These are phyloP conservation scores for Pichia sp. DNA, from an alignment of 1,139 yeast genomes.

Conservation along the genomic window DNA sequence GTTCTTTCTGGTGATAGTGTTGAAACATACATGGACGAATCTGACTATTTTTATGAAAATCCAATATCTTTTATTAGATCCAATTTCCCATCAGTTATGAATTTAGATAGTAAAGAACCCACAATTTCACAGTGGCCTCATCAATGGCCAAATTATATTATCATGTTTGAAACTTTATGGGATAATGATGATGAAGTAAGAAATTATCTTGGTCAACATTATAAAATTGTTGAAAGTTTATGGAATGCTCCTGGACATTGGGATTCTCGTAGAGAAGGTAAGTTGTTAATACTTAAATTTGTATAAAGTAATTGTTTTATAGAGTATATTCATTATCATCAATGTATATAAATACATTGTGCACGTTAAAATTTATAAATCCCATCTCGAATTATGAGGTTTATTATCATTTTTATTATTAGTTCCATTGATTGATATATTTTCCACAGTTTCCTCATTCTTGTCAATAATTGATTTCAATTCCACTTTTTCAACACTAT, in stretches of 20 bases:
- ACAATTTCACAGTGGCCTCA: conserved; percentile 31
- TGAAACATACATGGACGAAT: conserved; percentile 79
- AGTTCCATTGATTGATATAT: too few species aligned
- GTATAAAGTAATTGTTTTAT: background rate
- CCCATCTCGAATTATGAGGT: conserved; percentile 16
- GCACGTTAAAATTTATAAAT: conserved; percentile 7
- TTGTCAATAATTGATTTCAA: too few species aligned
- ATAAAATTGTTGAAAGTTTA: conserved; percentile 6
- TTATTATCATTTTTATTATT: background rate
- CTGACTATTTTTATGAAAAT: conserved; percentile 73
- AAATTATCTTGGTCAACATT: background rate
- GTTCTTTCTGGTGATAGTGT: conserved; percentile 29
- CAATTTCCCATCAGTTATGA: conserved; percentile 31
- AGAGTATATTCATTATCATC: too few species aligned
- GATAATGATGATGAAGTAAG: conserved; percentile 1
- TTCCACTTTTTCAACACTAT: conserved; percentile 8
- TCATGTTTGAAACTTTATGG: conserved; percentile 49
- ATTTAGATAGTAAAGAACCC: background rate
- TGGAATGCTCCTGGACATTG: conserved; percentile 47
- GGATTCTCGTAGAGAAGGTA: conserved; percentile 78
- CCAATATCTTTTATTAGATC: conserved; percentile 48
- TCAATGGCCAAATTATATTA: conserved; percentile 66
- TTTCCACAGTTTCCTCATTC: too few species aligned
- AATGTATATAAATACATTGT: background rate
- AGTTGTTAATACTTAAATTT: conserved; percentile 38